These are phyloP conservation scores for Pogostemon cablin DNA, from an alignment of 257 asterid genomes.

Conservation along the genomic window DNA sequence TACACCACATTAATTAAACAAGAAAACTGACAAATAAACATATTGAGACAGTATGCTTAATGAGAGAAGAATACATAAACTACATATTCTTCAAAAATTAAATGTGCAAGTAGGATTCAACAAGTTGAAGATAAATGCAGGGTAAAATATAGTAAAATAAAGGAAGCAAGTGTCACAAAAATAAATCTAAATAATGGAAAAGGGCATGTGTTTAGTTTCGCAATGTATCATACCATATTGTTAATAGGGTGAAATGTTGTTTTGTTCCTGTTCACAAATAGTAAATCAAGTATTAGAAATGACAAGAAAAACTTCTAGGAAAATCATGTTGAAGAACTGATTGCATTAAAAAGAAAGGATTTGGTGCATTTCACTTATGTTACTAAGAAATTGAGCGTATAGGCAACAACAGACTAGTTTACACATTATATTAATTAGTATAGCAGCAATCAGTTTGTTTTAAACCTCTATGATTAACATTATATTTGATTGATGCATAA, in stretches of 20 bases:
- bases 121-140: too few species aligned
- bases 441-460: background rate
- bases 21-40: too few species aligned
- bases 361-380: background rate
- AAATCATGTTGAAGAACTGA: conserved; percentile 11
- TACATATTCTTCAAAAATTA: too few species aligned
- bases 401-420: background rate
- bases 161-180: too few species aligned
- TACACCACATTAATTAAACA: too few species aligned
- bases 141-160: too few species aligned
- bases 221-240: too few species aligned
- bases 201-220: too few species aligned
- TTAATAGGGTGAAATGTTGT: conserved; percentile 77
- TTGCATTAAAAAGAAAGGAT: background rate
- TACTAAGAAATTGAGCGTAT: background rate
- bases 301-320: conserved; percentile 2
- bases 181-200: too few species aligned
- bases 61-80: too few species aligned
- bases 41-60: too few species aligned
- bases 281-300: conserved; percentile 17
- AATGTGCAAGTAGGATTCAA: too few species aligned
- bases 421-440: background rate
- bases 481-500: background rate
- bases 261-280: conserved; percentile 68
- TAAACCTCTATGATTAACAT: background rate